Conservation (phyloP, 2,329 filamentous ascomycete genomes). For the Mollisia scopiformis region DNA sequence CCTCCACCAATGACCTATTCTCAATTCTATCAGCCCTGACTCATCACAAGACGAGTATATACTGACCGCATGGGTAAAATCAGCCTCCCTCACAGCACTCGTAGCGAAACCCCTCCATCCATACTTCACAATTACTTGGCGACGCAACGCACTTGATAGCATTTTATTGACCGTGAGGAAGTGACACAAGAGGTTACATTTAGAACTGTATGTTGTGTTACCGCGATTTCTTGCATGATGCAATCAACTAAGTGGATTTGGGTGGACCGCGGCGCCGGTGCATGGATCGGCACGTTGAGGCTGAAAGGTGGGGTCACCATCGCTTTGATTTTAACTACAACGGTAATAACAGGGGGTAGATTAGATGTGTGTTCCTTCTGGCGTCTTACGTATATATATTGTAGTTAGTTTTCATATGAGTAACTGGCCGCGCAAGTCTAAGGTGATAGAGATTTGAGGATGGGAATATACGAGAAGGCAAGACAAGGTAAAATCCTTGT, state of each 20-base stretch:
- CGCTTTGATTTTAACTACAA: no score
- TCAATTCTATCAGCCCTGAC: slow-evolving; percentile 5
- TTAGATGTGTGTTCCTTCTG: no score
- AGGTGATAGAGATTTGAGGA: no score
- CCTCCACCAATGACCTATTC: slow-evolving; percentile 59
- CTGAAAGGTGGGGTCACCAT: background rate
- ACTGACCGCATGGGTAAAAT: slow-evolving; percentile 40
- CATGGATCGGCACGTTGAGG: background rate
- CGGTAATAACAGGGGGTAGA: no score
- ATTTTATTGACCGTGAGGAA: background rate
- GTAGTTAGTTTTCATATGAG: no score
- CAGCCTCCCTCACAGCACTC: slow-evolving; percentile 26
- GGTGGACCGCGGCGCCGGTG: background rate
- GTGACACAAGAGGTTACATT: background rate
- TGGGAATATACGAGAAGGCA: no score
- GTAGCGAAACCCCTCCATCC: slow-evolving; percentile 29
- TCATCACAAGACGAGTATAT: background rate
- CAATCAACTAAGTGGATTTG: background rate
- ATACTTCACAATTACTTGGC: background rate
- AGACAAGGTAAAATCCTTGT: no score
- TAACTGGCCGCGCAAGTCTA: no score
- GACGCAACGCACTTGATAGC: background rate
- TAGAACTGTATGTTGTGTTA: background rate
- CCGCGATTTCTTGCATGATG: background rate
- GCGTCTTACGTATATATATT: no score